These are phyloP conservation scores for Helminthosporium solani DNA, from an alignment of 2,329 filamentous ascomycete species.

Conservation along the genomic window DNA sequence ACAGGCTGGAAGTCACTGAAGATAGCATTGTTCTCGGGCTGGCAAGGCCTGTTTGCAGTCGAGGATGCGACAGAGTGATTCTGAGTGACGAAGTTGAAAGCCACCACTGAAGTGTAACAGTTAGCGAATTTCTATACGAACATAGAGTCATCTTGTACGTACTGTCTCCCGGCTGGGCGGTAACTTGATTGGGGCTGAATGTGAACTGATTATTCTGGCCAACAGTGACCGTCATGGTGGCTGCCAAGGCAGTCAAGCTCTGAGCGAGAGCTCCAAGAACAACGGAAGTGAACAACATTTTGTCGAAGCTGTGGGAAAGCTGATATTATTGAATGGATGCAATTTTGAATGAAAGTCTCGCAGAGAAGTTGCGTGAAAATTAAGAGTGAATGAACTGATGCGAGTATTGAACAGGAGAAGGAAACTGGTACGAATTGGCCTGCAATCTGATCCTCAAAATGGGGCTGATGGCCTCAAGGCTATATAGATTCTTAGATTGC, in stretches of 20 bases:
- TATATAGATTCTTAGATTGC: slow-evolving; percentile 9
- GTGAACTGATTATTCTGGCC: slow-evolving; percentile 34
- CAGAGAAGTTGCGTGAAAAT: slow-evolving; percentile 1
- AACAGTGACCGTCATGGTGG: slow-evolving; percentile 32
- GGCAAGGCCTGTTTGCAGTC: slow-evolving; percentile 26
- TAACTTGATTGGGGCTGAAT: slow-evolving; percentile 29
- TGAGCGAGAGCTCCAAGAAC: slow-evolving; percentile 24
- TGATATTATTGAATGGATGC: slow-evolving; percentile 5
- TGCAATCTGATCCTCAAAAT: slow-evolving; percentile 17
- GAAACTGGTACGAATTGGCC: slow-evolving; percentile 14
- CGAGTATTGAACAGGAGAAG: neutral
- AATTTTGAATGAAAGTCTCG: slow-evolving; percentile 1
- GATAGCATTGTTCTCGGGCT: slow-evolving; percentile 25
- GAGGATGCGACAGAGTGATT: slow-evolving; percentile 33
- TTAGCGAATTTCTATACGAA: too few species aligned
- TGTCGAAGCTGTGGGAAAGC: slow-evolving; percentile 6
- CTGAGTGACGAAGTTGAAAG: slow-evolving; percentile 27
- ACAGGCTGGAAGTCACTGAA: slow-evolving; percentile 34
- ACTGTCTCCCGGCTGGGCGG: slow-evolving; percentile 28
- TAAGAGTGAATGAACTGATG: slow-evolving; percentile 8
- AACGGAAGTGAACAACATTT: slow-evolving; percentile 27
- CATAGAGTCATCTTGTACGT: neutral
- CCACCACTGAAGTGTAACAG: slow-evolving; percentile 11
- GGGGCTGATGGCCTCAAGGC: neutral
- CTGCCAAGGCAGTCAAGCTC: slow-evolving; percentile 26